Evolutionary conservation across 805 yeast species (phyloP).

Genomic region (Yarrowia sp.): DNA sequence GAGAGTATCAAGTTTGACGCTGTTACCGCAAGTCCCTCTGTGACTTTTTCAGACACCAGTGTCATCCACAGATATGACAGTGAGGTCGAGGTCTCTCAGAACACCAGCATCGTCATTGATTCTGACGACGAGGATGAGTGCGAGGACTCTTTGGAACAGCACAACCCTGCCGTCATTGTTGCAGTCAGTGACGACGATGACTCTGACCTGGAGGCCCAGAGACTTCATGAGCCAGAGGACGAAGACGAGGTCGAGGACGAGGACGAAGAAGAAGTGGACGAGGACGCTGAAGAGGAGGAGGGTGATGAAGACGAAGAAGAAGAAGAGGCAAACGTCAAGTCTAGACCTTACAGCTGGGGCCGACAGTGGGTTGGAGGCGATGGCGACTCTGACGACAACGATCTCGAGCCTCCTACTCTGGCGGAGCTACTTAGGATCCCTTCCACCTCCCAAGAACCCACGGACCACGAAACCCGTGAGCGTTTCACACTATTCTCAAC

Average conservation of each 20-base stretch:
- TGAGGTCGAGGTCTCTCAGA: neutral
- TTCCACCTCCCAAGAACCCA: too few species aligned
- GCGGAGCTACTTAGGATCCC: too few species aligned
- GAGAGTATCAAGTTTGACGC: neutral
- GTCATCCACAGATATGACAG: neutral
- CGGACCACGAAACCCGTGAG: too few species aligned
- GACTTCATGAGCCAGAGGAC: neutral
- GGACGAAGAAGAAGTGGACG: neutral
- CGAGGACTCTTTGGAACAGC: neutral
- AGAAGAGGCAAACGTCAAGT: neutral
- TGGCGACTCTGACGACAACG: too few species aligned
- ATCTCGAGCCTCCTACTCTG: too few species aligned
- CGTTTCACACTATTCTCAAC: too few species aligned
- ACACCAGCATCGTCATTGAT: neutral
- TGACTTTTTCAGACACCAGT: neutral
- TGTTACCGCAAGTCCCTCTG: neutral
- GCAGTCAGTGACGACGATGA: constrained; percentile 27
- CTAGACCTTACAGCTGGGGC: too few species aligned
- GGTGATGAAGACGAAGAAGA: neutral
- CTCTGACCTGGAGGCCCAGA: too few species aligned
- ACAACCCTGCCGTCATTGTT: too few species aligned
- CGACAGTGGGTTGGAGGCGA: too few species aligned
- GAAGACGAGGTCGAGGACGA: constrained; percentile 9
- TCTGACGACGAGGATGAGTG: constrained; percentile 3
- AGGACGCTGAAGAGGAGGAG: neutral